Percentiles rank a stretch among this genome's conserved stretches.
Evolutionary conservation across 1,284 basidiomycete genomes (phyloP).

Genomic region (Melampsora americana): DNA sequence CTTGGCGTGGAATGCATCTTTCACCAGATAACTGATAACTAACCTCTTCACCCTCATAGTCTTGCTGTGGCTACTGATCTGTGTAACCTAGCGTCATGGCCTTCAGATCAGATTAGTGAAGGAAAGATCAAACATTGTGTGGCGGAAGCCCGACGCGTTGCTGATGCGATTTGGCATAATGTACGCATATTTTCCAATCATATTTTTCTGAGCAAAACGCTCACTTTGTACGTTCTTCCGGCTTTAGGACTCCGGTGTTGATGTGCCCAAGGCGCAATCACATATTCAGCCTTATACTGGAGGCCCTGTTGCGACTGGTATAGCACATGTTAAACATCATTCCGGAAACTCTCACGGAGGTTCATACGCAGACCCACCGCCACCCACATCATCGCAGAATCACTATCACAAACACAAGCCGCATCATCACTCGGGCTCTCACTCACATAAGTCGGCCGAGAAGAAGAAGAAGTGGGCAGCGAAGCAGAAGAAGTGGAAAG

Average conservation of each 20-base stretch:
- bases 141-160: not conserved
- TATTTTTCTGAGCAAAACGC: not conserved
- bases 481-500: too few species aligned
- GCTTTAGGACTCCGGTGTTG: conserved; percentile 4
- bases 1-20: too few species aligned
- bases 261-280: conserved; percentile 16
- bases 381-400: not conserved
- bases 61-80: conserved; percentile 28
- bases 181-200: not conserved
- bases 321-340: not conserved
- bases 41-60: not conserved
- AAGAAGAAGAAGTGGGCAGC: too few species aligned
- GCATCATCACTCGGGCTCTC: not conserved
- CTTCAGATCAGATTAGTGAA: not conserved
- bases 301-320: not conserved
- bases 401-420: not conserved
- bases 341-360: not conserved
- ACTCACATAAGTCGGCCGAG: not conserved
- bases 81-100: conserved; percentile 26
- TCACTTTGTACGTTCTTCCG: not conserved
- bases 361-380: not conserved
- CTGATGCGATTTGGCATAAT: conserved; percentile 24
- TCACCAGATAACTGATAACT: not conserved
- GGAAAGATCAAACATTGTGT: not conserved
- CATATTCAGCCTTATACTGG: not conserved